A percentile compares a stretch with the other conserved stretches of the same genome.
phyloP scores from a whole-genome alignment of 139 green algal species.

The Tetraselmis striata region DNA sequence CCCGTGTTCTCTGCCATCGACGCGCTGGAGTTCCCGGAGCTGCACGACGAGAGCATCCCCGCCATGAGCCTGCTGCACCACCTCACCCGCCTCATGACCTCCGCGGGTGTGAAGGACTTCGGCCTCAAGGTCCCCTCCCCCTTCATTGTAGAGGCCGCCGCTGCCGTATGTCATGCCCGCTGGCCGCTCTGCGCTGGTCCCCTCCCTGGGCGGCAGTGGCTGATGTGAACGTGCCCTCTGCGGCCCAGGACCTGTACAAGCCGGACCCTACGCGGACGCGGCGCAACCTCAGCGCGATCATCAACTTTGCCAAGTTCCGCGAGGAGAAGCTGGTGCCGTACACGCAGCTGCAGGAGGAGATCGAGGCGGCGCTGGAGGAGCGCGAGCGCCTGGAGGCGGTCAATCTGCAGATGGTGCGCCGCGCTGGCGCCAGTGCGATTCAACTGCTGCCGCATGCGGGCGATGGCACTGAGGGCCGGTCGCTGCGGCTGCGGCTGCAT shows the following conservation, averaged over 20 bases:
- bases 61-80: constrained; percentile 63
- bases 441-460: no score
- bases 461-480: no score
- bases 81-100: constrained; percentile 58
- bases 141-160: neutral
- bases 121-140: constrained; percentile 41
- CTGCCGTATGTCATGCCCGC: neutral
- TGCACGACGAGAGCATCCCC: constrained; percentile 87
- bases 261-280: constrained; percentile 63
- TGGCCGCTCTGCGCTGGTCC: neutral
- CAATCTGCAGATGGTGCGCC: constrained; percentile 38
- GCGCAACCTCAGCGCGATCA: constrained; percentile 76
- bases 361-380: constrained; percentile 36
- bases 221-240: neutral
- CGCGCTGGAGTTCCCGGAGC: constrained; percentile 83
- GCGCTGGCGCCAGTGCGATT: neutral
- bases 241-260: constrained; percentile 88
- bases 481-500: no score
- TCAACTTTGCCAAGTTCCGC: constrained; percentile 94
- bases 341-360: constrained; percentile 47
- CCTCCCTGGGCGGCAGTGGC: neutral
- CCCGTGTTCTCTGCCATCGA: constrained; percentile 78
- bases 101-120: constrained; percentile 80
- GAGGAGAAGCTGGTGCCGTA: constrained; percentile 82
- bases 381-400: constrained; percentile 33